Base-by-base conservation (phyloP, 495 filamentous ascomycete genomes). In the Rusavskia elegans region DNA sequence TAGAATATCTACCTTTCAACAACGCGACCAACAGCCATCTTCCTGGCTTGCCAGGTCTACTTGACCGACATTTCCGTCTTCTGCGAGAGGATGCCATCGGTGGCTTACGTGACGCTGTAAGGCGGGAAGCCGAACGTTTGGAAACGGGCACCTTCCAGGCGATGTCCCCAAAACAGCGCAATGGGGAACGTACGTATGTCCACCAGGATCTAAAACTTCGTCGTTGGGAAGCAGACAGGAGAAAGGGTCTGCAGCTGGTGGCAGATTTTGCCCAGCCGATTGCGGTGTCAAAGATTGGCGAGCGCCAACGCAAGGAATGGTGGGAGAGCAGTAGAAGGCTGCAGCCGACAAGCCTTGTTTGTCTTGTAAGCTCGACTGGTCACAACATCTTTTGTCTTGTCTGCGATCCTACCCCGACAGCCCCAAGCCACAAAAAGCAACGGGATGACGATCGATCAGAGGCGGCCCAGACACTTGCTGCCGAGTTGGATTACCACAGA, bases 11-110 rank as follows among this genome's bases (percentile, higher is more conserved):
- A 0, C 85, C 85, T 5, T 59, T 62, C 8, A 74, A 64, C 2
- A 70, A 83, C 55, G 64, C 74, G 5, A 49, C 59, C 0, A 66
- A 72, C 39, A 73, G 73, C 59, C 82, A 88, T 61, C 53, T 77
- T 3, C 56, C 63, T 9, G 83, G 82, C 7, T 66, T 83, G 11
- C 63, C 62, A 1, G 75, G 83, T 0, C 67, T 85, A 0, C 61
- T 89, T 0, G 83, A 89, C 59, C 67, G 78, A 48, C 79, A 88
- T 54, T 87, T 88, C 53, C 71, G 83, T 17, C 70, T 87, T 3
- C 63, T 85, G 9, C 68, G 82, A 10, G 79, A 84, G 62, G 81
- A 85, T 59, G 80, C 73, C 0, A 62, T 82, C 1, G 80, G 81
- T n/a, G 76, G 77, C 55, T 67, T 85, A 3, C 65, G 77, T 41